Base-by-base conservation (phyloP, 1,284 basidiomycete genomes). In the Fistulinella cinereoalba region DNA sequence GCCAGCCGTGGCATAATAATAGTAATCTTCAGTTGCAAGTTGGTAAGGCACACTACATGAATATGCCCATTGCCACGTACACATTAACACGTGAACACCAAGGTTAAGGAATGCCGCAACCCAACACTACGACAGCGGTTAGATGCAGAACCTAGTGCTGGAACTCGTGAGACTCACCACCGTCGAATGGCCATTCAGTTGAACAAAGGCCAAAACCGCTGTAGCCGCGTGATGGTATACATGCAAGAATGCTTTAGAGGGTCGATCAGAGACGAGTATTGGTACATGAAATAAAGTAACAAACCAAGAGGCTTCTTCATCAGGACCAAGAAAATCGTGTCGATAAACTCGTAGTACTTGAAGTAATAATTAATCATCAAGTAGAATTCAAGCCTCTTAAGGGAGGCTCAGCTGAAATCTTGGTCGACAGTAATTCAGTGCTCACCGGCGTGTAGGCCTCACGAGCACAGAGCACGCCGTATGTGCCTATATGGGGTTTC, bases 161-260 rank as follows among this genome's bases (percentile, higher is more conserved):
- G 29, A 4, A 29, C 11, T 32, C 41, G 38, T 29, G 22, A 13
- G 25, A 65, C 82, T 53, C 65, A 90, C 89, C 56, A 92, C 84
- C 53, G 87, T 88, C 41, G 92, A 91, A 65, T 80, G 78, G 61
- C 92, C 92, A 60, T 95, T 86, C 53, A 98, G 78, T 71, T 97
- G 93, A 47, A 89, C 88, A 69, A 84, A 97, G 73, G 93, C 97
- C 50, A 98, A 79, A 44, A 95, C 71, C 43, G 92, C 93, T 43
- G 94, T 97, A 9, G 93, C 94, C 49, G 93, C 90, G 74, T 97
- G 95, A 68, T 97, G 95, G 77, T 95, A 97, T 57, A 97, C 93
- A 70, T 98, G 95, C 57, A 98, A 75, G 75, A 97, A 97, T 48
- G 87, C 89, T 94, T 36, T 43, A 42, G 15, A 3, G 47, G 24